phyloP scores from a whole-genome alignment of 192 early-diverging fungal genomes.

The Umbelopsis sp. region DNA sequence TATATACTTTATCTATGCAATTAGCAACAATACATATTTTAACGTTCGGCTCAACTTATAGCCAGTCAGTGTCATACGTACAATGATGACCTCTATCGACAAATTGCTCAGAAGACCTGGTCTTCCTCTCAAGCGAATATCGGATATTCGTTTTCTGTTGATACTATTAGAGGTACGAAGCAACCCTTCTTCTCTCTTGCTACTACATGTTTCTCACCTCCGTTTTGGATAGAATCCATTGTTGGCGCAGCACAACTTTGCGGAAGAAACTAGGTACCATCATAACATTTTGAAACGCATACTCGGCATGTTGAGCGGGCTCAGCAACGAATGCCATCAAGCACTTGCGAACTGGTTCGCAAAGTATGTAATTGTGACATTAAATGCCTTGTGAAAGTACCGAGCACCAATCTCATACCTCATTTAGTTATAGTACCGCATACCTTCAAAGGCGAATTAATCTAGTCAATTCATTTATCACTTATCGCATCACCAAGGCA shows the following conservation, averaged over 20 bases:
- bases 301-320: slow-evolving; percentile 79
- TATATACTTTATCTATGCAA: background rate
- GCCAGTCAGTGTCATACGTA: slow-evolving; percentile 61
- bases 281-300: slow-evolving; percentile 83
- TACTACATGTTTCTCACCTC: background rate
- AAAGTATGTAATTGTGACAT: slow-evolving; percentile 43
- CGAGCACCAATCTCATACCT: background rate
- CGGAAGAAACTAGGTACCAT: slow-evolving; percentile 79
- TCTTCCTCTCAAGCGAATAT: slow-evolving; percentile 32
- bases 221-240: slow-evolving; percentile 70
- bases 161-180: slow-evolving; percentile 77
- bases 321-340: slow-evolving; percentile 86
- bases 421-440: background rate
- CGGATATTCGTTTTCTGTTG: slow-evolving; percentile 81
- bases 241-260: slow-evolving; percentile 71
- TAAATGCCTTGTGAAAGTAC: background rate
- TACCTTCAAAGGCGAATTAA: slow-evolving; percentile 68
- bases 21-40: background rate
- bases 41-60: slow-evolving; percentile 29
- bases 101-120: slow-evolving; percentile 67
- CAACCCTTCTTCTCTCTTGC: background rate
- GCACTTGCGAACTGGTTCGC: slow-evolving; percentile 84
- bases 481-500: slow-evolving; percentile 75
- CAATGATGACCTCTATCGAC: slow-evolving; percentile 79
- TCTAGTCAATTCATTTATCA: slow-evolving; percentile 85